Evolutionary conservation across 495 filamentous ascomycete species (phyloP).

Genomic region (Penicillium coprophilum): DNA sequence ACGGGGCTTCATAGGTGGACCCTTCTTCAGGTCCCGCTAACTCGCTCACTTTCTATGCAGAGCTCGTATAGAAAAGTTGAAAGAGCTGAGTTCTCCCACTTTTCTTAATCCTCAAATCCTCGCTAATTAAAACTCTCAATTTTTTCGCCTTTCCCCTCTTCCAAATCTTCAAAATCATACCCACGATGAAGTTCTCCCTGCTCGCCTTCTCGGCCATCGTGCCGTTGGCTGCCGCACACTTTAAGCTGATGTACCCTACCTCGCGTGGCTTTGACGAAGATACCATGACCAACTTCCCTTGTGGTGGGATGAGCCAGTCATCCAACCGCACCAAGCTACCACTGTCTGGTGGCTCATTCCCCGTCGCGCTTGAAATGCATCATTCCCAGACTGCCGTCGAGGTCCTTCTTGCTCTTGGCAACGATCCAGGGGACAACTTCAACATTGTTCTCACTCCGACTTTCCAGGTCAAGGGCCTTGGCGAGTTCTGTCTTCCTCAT

Average conservation of each 20-base stretch:
- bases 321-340: constrained; percentile 52
- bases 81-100: not conserved
- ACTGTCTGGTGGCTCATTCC: constrained; percentile 47
- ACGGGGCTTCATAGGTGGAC: not conserved
- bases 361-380: constrained; percentile 54
- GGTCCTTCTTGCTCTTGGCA: constrained; percentile 57
- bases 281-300: constrained; percentile 52
- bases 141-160: not conserved
- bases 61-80: not conserved
- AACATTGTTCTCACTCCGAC: constrained; percentile 52
- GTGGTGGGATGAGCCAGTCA: constrained; percentile 53
- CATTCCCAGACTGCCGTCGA: constrained; percentile 55
- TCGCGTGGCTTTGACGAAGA: constrained; percentile 55
- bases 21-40: constrained; percentile 3
- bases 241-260: constrained; percentile 56
- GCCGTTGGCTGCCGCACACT: constrained; percentile 56
- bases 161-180: not conserved
- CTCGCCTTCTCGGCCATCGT: constrained; percentile 33
- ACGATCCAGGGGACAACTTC: constrained; percentile 51
- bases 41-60: not conserved
- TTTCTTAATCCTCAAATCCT: not conserved
- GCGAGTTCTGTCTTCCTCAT: constrained; percentile 56
- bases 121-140: not conserved
- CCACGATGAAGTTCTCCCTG: constrained; percentile 29
- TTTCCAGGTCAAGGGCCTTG: constrained; percentile 51